Evolutionary conservation across 192 early-diverging fungal species (phyloP), one percentile per base, ranked within the genome.

Genomic region (Umbelopsis sp.): DNA sequence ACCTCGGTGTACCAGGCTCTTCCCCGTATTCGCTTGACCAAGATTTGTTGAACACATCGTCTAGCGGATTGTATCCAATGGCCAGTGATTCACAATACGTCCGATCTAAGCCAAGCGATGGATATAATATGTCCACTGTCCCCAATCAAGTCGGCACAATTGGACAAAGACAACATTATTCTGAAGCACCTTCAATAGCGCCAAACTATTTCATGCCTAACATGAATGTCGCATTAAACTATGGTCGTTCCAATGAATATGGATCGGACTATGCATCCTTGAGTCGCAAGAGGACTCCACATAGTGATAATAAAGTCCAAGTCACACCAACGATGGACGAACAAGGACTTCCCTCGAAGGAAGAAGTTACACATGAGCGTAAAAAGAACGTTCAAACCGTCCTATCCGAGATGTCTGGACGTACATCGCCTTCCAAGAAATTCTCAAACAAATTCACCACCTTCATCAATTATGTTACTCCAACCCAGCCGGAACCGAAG

Each of bases 321-420:
- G 55, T 61, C 12, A 12, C 27, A 15, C 55, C 55, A 61, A 10
- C 27, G 6, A 33, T 18, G 25, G 55, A 35, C 23, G 55, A 61
- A 11, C 23, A 61, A 12, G 27, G 15, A 16, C 33, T 61, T 16
- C 55, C 55, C 12, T n/a, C 15, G 4, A 61, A 61, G 16, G 55
- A 61, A 25, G 27, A 37, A 61, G 55, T 61, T 5, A 61, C 13
- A 35, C 55, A 61, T 30, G 55, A 61, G 11, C 25, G 55, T 15
- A 61, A 61, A 30, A 61, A 61, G 55, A 61, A 61, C 25, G 55
- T 61, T 11, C 55, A 61, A 25, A 61, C 55, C 4, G 55, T 61
- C 1, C 33, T 61, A 16, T 27, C 55, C 10, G 27, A 61, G 35
- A 61, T 61, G 55, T 25, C 55, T 2, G 55, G 55, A 16, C 55